Evolutionary conservation across 2,329 filamentous ascomycete genomes (phyloP), one percentile per base, ranked within the genome.

Genomic region (Chalaropsis thielavioides): DNA sequence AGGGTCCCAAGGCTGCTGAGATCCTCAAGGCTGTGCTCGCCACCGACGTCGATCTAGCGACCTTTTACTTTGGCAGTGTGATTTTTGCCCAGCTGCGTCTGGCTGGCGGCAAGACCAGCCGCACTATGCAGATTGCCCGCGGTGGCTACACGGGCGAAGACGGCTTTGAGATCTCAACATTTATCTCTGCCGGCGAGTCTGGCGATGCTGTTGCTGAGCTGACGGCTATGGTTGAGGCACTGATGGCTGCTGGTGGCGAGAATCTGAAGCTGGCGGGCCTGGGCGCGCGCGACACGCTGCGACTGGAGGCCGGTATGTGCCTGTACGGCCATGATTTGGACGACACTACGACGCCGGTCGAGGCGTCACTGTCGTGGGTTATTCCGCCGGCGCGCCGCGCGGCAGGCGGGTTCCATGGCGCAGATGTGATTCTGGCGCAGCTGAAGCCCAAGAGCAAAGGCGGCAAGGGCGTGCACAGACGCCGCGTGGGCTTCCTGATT

Each of bases 271-370:
- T 96, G 58, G 91, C 92, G 1, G 94, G 94, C 2, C 82, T 99
- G 0, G 94, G 92, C 10, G 90, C 94, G 1, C 84, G 94, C 69
- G 94, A 99, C 75, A 95, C 88, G 68, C 83, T 99, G 67, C 86
- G 94, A 59, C 84, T 99, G 38, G 94, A 99, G 78, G 94, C 94
- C 0, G 94, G 94, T 68, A 95, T 99, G 92, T 99, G 94, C 75
- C 82, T 99, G n/a, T 99, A 99, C 77, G 94, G 94, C n/a, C 90
- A 97, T 76, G 94, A 99, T 74, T 83, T 99, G 44, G 86, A 95
- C 73, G 92, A 96, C 73, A 74, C 75, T n/a, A 84, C 80, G 19
- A 84, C 82, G 17, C 82, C 82, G 17, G 80, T 81, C 68, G 82
- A 84, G 75, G 82, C 76, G 40, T 78, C 75, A 15, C 78, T 85